These are phyloP conservation scores for Wallacemonas sp. DNA, from an alignment of 208 protist species.

Conservation along the genomic window DNA sequence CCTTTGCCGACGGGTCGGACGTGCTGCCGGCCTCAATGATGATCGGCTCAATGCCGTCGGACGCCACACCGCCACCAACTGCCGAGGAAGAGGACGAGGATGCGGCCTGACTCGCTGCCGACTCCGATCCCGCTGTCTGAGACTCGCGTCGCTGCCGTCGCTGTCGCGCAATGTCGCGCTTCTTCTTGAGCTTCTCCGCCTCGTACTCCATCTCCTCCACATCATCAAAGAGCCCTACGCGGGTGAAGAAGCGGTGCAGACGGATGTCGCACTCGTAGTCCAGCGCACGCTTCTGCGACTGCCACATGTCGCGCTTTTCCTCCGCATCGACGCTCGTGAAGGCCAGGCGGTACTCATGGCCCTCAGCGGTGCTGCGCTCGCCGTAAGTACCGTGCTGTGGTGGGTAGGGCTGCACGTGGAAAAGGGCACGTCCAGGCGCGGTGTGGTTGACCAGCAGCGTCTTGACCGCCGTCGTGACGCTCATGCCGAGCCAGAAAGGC, in stretches of 20 bases:
- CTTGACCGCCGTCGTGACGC: conserved; percentile 40
- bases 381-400: conserved; percentile 69
- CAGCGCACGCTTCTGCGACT: conserved; percentile 70
- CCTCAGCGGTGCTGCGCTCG: conserved; percentile 57
- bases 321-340: conserved; percentile 73
- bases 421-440: conserved; percentile 52
- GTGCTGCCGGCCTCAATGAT: conserved; percentile 4
- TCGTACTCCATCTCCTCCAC: conserved; percentile 83
- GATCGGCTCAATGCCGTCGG: conserved; percentile 25
- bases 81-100: conserved; percentile 23
- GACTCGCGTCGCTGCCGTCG: conserved; percentile 30
- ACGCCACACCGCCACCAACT: conserved; percentile 8
- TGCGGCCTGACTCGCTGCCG: conserved; percentile 18
- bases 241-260: conserved; percentile 55
- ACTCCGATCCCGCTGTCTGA: background rate
- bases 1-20: conserved; percentile 6
- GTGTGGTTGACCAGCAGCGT: conserved; percentile 59
- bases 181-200: conserved; percentile 57
- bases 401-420: conserved; percentile 51
- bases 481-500: conserved; percentile 83
- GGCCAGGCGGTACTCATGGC: conserved; percentile 73
- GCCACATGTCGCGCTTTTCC: conserved; percentile 72
- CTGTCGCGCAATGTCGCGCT: conserved; percentile 45
- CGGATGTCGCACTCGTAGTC: conserved; percentile 90
- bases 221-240: conserved; percentile 59